Evolutionary conservation across 140 eudicot species (phyloP).

Genomic region (Flaveria floridana): DNA sequence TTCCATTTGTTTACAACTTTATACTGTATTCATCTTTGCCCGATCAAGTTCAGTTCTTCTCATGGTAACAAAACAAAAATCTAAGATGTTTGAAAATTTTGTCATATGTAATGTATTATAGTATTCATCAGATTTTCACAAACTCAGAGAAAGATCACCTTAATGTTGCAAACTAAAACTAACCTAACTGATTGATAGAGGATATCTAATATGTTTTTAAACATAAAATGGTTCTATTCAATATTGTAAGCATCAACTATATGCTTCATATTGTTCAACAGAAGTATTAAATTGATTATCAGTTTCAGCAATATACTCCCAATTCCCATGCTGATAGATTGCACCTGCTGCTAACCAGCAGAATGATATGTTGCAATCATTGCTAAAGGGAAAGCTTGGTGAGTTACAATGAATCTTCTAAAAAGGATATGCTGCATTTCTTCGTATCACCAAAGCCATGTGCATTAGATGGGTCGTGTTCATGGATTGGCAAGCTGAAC

Average conservation of each 20-base stretch:
- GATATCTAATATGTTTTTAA: background rate
- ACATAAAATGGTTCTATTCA: background rate
- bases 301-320: background rate
- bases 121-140: conserved; percentile 4
- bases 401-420: background rate
- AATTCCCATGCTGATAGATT: background rate
- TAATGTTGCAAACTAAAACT: background rate
- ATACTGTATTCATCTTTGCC: background rate
- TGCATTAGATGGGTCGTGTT: background rate
- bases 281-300: background rate
- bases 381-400: background rate
- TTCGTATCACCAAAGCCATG: background rate
- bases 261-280: too few species aligned
- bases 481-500: background rate
- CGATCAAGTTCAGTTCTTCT: background rate
- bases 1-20: background rate
- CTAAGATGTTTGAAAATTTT: conserved; percentile 3
- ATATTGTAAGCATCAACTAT: background rate
- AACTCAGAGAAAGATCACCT: background rate
- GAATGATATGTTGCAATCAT: background rate
- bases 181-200: background rate
- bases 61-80: background rate
- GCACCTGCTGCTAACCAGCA: background rate
- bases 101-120: background rate
- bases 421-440: background rate